Evolutionary conservation across 169 alveolate species (phyloP).

Genomic region (Plasmodium knowlesi): DNA sequence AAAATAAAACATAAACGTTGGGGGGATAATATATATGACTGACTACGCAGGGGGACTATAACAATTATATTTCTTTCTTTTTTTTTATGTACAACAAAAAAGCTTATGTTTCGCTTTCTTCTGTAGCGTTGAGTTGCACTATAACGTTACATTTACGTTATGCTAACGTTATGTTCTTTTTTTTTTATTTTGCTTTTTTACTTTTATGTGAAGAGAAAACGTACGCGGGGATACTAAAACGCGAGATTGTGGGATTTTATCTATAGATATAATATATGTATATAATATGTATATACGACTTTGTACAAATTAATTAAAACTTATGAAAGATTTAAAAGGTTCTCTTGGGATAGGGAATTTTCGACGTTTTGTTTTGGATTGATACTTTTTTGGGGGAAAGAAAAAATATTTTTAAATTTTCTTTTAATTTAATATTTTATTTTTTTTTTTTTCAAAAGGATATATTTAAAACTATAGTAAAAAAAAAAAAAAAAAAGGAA

Average conservation of each 20-base stretch:
- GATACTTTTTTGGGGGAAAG: background rate
- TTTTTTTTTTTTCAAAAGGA: background rate
- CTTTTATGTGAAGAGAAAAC: background rate
- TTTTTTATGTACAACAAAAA: background rate
- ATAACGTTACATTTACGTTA: background rate
- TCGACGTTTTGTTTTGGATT: slow-evolving; percentile 2
- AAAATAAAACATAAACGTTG: background rate
- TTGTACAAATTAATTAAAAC: background rate
- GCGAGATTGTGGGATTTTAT: background rate
- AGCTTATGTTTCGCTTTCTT: background rate
- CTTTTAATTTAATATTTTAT: background rate
- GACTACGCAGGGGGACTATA: background rate
- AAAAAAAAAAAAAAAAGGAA: background rate
- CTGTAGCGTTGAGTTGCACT: background rate
- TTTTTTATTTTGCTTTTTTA: background rate
- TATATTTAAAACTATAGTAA: background rate
- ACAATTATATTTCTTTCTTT: background rate
- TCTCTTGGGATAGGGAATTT: background rate
- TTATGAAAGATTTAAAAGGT: background rate
- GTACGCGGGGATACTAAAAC: background rate
- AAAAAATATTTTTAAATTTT: background rate
- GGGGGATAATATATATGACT: background rate
- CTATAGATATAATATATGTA: background rate
- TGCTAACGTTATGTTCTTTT: background rate
- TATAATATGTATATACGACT: background rate